These are phyloP conservation scores for Pelargonium nanum DNA, from an alignment of 345 rosid species.

Conservation along the genomic window DNA sequence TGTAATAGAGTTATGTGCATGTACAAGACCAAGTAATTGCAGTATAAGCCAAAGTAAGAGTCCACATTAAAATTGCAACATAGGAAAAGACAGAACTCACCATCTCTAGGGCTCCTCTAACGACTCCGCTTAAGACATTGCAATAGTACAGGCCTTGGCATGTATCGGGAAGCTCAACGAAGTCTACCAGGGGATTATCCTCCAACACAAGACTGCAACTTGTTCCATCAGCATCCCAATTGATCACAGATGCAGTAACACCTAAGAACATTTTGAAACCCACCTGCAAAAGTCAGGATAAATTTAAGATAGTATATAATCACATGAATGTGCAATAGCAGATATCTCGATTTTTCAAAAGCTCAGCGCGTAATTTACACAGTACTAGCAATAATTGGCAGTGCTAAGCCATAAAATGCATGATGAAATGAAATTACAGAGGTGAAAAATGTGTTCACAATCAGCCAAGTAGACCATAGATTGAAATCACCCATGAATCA, in stretches of 20 bases:
- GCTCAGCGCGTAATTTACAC: too few relatives aligned
- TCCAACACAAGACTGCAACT: conserved; percentile 73
- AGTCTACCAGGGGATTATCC: conserved; percentile 88
- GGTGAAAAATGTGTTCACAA: too few relatives aligned
- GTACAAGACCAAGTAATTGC: background rate
- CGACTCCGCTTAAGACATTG: conserved; percentile 79
- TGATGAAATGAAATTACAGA: too few relatives aligned
- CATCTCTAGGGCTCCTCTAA: conserved; percentile 92
- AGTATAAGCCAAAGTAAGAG: background rate
- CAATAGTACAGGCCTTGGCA: conserved; percentile 90
- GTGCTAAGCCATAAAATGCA: too few relatives aligned
- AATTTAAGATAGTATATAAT: too few relatives aligned
- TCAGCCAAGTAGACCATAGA: too few relatives aligned
- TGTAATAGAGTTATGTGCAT: too few relatives aligned
- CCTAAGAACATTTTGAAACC: conserved; percentile 97
- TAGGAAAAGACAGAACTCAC: conserved; percentile 22
- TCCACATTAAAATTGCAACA: background rate
- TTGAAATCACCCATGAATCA: too few relatives aligned
- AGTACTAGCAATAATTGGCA: too few relatives aligned
- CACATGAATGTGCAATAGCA: background rate
- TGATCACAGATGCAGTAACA: conserved; percentile 67
- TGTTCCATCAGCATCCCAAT: conserved; percentile 83
- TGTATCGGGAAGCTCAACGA: conserved; percentile 90
- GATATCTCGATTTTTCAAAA: background rate
- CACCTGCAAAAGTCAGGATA: conserved; percentile 35